Evolutionary conservation across 306 rosid species (phyloP), one percentile per base, ranked within the genome.

Genomic region (Dalbergia oliveri): DNA sequence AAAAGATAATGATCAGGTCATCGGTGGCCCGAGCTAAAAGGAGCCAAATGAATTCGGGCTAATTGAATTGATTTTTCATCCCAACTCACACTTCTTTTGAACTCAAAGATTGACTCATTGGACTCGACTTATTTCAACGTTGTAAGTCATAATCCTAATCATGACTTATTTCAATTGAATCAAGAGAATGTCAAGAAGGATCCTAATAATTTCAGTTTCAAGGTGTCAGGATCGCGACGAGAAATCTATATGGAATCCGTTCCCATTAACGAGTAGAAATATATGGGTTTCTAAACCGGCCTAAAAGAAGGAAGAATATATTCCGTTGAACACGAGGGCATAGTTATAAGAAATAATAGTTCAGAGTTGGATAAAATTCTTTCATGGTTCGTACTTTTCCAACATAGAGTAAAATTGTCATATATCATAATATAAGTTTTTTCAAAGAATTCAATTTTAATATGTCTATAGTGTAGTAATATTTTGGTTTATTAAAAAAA

Each of bases 141-240:
- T 26, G 31, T 26, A 26, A 26, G 3, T n/a, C n/a, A n/a, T n/a
- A n/a, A n/a, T n/a, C n/a, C n/a, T n/a, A n/a, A n/a, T n/a, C n/a
- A n/a, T n/a, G n/a, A n/a, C n/a, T n/a, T n/a, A n/a, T n/a, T n/a
- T n/a, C n/a, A n/a, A n/a, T n/a, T n/a, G 50, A 69, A 67, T 35
- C 57, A 39, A 53, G 45, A 1, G 66, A 77, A 66, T 65, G 66
- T 66, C 58, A 66, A 66, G 12, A 53, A 66, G 44, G 34, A 50
- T 16, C 74, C 62, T 79, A 59, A 50, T 62, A 69, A 59, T 34
- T 53, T 47, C 70, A 61, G 51, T 59, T 79, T 7, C 4, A 11
- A 4, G 8, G 21, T 44, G 53, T 69, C 69, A 11, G 44, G 58
- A 5, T 79, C 62, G 33, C n/a, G 57, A 19, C 50, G 9, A 63